These are phyloP conservation scores for Hyaloscypha hepaticicola DNA, from an alignment of 495 filamentous ascomycete genomes.

Conservation along the genomic window DNA sequence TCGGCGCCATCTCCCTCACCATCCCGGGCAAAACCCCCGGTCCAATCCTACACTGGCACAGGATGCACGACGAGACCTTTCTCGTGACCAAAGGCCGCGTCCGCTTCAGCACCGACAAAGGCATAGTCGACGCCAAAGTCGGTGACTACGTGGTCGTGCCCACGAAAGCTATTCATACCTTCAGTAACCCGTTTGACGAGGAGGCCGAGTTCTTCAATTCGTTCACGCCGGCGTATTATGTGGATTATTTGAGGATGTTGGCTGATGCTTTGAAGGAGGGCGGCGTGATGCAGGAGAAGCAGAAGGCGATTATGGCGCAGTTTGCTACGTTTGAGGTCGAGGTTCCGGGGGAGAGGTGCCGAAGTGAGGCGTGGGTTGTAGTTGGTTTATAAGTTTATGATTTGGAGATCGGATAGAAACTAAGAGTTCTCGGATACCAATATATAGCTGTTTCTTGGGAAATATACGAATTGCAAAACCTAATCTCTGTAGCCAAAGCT, in stretches of 20 bases:
- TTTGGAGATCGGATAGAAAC: too few species aligned
- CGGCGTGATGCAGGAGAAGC: slow-evolving; percentile 38
- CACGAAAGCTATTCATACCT: slow-evolving; percentile 51
- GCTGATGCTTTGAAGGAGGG: slow-evolving; percentile 31
- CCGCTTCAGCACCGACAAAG: slow-evolving; percentile 43
- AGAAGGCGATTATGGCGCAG: slow-evolving; percentile 41
- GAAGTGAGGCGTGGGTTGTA: background rate
- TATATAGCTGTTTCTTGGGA: background rate
- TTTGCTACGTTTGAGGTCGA: slow-evolving; percentile 42
- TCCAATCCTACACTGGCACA: slow-evolving; percentile 46
- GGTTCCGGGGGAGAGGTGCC: slow-evolving; percentile 1
- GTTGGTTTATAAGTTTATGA: slow-evolving; percentile 1
- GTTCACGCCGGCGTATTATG: slow-evolving; percentile 51
- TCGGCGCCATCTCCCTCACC: slow-evolving; percentile 47
- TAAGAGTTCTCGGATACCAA: background rate
- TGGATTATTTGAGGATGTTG: slow-evolving; percentile 51
- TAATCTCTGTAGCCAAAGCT: background rate
- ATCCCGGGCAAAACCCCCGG: slow-evolving; percentile 47
- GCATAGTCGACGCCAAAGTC: slow-evolving; percentile 42
- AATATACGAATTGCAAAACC: too few species aligned
- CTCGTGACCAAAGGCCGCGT: slow-evolving; percentile 48
- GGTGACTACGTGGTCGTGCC: slow-evolving; percentile 55
- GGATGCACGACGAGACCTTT: slow-evolving; percentile 58
- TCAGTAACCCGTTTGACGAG: slow-evolving; percentile 52
- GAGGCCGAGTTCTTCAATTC: slow-evolving; percentile 56